A percentile compares a stretch with the other conserved stretches of the same genome.
Evolutionary conservation across 1,284 basidiomycete genomes (phyloP).

Genomic region (Microbotryum scabiosae): DNA sequence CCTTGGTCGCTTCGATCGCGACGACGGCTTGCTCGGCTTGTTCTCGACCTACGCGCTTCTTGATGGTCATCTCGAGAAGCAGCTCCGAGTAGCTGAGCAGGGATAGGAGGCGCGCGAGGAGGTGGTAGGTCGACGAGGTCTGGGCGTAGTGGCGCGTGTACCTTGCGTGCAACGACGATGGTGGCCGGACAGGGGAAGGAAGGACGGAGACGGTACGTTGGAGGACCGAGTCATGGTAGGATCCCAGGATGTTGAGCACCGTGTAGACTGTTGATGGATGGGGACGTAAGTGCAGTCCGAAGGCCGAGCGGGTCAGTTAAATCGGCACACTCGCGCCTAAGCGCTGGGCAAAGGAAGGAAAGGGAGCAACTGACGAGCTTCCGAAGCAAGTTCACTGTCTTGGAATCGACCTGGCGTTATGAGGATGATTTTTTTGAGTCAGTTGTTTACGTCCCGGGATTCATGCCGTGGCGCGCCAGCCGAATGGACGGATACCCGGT

Average conservation of each 20-base stretch:
- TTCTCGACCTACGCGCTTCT: conserved; percentile 34
- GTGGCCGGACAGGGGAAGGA: conserved; percentile 29
- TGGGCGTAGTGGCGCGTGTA: conserved; percentile 39
- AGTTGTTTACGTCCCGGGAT: no score
- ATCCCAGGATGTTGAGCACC: conserved; percentile 40
- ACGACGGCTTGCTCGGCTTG: conserved; percentile 42
- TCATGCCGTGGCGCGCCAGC: no score
- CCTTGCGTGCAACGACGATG: conserved; percentile 41
- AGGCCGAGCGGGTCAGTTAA: no score
- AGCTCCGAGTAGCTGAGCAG: conserved; percentile 39
- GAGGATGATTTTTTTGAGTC: no score
- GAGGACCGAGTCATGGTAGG: conserved; percentile 44
- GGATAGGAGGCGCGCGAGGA: conserved; percentile 36
- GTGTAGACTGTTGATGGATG: conserved; percentile 37
- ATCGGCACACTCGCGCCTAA: no score
- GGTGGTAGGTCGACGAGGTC: conserved; percentile 35
- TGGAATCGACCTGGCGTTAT: conserved; percentile 30
- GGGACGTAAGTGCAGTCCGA: neutral
- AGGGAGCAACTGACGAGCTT: conserved; percentile 22
- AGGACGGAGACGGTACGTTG: conserved; percentile 34
- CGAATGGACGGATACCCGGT: neutral
- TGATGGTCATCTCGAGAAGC: conserved; percentile 41
- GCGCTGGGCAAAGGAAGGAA: neutral
- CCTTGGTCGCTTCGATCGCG: conserved; percentile 41
- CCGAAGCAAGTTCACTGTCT: conserved; percentile 35